Base-by-base conservation (phyloP, 768 basidiomycete species). In the Phlebiopsis gigantea region DNA sequence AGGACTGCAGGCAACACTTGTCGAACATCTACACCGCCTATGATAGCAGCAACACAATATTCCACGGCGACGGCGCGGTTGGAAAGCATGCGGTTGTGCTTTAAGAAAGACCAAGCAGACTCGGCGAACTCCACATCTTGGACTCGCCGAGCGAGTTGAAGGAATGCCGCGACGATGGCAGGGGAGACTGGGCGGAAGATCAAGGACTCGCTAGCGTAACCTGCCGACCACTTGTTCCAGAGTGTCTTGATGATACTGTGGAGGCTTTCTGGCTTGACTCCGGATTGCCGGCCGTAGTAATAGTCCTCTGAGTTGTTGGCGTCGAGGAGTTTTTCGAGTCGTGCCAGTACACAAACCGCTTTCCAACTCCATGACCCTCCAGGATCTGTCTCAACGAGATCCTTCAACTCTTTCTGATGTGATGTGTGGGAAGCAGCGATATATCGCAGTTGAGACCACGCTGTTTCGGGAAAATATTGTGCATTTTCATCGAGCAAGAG, bases 211-310 rank as follows among this genome's bases (percentile, higher is more conserved):
- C 17, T 29, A 22, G 39, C 24, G 29, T 3, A 7, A 47, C 46
- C 15, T 2, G 62, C 44, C 2, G 63, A 71, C 76, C 46, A 84
- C 61, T 55, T 69, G 61, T 7, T 65, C 51, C 39, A 78, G 69
- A 62, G 67, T 66, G n/a, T 66, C 8, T 55, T 46, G 21, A 63
- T 30, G n/a, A 63, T 48, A 14, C 52, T 15, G 10, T n/a, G 45
- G n/a, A 55, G 15, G 3, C 39, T 41, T 7, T 41, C 56, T 26
- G 49, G 4, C 15, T 45, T 39, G 3, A 39, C 28, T 4, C 26
- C 29, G 21, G 28, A 14, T n/a, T 17, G 26, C 1, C 47, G 26
- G n/a, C 21, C 17, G 47, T 48, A 24, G 28, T 48, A 48, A 17
- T 17, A n/a, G 28, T 30, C 47, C 7, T n/a, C n/a, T 1, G 28